phyloP scores from a whole-genome alignment of 106 monocot species.

The Phalaenopsis equestris region DNA sequence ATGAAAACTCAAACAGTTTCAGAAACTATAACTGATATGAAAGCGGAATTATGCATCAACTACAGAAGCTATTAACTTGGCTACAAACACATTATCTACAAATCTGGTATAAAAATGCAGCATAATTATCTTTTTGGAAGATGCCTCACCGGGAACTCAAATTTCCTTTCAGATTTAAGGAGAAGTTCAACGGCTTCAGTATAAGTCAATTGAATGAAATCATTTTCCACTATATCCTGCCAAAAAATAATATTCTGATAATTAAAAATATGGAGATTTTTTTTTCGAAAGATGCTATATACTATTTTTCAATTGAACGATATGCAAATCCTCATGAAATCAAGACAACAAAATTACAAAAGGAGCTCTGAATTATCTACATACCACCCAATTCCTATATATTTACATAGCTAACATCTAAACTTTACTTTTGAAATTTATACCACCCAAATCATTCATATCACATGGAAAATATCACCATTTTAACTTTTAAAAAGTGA shows the following conservation, averaged over 20 bases:
- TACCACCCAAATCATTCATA: too few species aligned
- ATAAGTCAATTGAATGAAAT: conserved; percentile 86
- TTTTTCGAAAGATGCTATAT: not conserved
- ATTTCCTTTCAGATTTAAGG: conserved; percentile 74
- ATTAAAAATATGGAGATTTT: too few species aligned
- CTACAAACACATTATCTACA: not conserved
- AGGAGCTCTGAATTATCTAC: too few species aligned
- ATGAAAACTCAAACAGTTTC: not conserved
- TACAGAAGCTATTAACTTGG: not conserved
- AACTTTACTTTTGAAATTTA: too few species aligned
- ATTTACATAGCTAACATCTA: too few species aligned
- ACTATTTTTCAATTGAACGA: not conserved
- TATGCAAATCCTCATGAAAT: not conserved
- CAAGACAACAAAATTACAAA: not conserved
- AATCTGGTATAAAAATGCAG: not conserved
- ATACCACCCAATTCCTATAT: too few species aligned
- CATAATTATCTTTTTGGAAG: not conserved
- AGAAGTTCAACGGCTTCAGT: conserved; percentile 85
- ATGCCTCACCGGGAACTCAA: conserved; percentile 84
- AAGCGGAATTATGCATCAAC: too few species aligned
- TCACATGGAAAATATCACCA: too few species aligned
- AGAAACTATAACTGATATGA: not conserved
- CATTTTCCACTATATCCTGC: conserved; percentile 90
- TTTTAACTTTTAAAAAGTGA: too few species aligned
- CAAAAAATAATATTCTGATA: conserved; percentile 8